Evolutionary conservation across 495 filamentous ascomycete species (phyloP).

Genomic region (Daldinia caldariorum): DNA sequence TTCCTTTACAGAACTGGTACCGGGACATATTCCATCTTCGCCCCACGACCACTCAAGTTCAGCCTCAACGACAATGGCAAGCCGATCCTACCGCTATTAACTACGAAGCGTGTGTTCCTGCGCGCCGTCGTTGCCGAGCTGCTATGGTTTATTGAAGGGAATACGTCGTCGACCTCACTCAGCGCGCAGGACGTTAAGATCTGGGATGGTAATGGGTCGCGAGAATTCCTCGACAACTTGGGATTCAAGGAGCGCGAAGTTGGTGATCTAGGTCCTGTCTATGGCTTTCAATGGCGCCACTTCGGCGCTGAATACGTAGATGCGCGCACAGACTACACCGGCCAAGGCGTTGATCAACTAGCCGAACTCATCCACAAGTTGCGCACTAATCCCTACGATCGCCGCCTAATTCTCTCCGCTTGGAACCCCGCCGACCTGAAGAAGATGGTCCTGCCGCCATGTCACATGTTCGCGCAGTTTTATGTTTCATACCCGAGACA

Average conservation of each 20-base stretch:
- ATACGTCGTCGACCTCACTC: slow-evolving; percentile 79
- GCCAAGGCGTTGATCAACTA: slow-evolving; percentile 91
- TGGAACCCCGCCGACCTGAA: slow-evolving; percentile 91
- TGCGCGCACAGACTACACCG: slow-evolving; percentile 81
- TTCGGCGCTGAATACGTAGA: slow-evolving; percentile 92
- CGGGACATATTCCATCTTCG: slow-evolving; percentile 89
- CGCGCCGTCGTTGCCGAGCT: slow-evolving; percentile 92
- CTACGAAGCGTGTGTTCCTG: slow-evolving; percentile 95
- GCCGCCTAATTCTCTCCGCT: slow-evolving; percentile 86
- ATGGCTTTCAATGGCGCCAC: slow-evolving; percentile 99
- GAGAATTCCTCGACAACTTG: slow-evolving; percentile 84
- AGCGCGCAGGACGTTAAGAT: slow-evolving; percentile 86
- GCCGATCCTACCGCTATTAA: slow-evolving; percentile 87
- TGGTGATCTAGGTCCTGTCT: slow-evolving; percentile 94
- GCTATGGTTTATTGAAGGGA: slow-evolving; percentile 92
- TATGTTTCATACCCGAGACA: slow-evolving; percentile 82
- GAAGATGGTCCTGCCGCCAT: slow-evolving; percentile 95
- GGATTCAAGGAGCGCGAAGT: slow-evolving; percentile 80
- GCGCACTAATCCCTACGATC: slow-evolving; percentile 81
- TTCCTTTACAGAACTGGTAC: slow-evolving; percentile 77
- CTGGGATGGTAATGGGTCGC: slow-evolving; percentile 97
- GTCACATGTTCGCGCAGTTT: slow-evolving; percentile 99
- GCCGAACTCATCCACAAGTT: slow-evolving; percentile 86
- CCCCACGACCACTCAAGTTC: slow-evolving; percentile 86
- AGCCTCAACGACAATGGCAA: slow-evolving; percentile 69